Percentiles rank a stretch among this genome's conserved stretches.
Evolutionary conservation across 2,329 filamentous ascomycete species (phyloP).

Genomic region (Eutypella sp.): DNA sequence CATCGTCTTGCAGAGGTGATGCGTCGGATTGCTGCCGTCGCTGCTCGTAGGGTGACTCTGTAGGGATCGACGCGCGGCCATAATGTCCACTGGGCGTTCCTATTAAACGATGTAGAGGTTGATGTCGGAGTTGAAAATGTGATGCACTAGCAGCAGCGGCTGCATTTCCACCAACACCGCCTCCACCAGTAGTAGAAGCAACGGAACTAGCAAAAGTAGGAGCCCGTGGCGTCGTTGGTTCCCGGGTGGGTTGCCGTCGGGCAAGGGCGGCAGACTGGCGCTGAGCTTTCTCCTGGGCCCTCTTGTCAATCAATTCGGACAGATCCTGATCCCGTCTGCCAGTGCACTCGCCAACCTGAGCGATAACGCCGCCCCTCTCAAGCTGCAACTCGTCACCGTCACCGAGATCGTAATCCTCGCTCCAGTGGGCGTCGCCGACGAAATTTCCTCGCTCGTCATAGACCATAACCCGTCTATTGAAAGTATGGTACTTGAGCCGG

Average conservation of each 20-base stretch:
- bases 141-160: slow-evolving; percentile 11
- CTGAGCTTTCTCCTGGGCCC: slow-evolving; percentile 51
- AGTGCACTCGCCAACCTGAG: slow-evolving; percentile 75
- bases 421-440: slow-evolving; percentile 81
- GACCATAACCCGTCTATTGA: slow-evolving; percentile 88
- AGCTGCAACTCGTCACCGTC: slow-evolving; percentile 80
- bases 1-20: slow-evolving; percentile 18
- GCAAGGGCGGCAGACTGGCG: slow-evolving; percentile 40
- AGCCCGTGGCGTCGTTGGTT: slow-evolving; percentile 22
- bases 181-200: too few species aligned
- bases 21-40: slow-evolving; percentile 32
- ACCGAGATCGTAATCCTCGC: slow-evolving; percentile 59
- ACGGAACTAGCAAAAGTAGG: too few species aligned
- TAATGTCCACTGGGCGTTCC: slow-evolving; percentile 60
- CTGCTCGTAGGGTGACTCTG: slow-evolving; percentile 62
- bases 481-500: slow-evolving; percentile 78
- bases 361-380: slow-evolving; percentile 68
- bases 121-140: slow-evolving; percentile 36
- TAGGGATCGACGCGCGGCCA: slow-evolving; percentile 53
- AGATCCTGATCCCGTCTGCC: slow-evolving; percentile 73
- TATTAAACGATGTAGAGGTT: slow-evolving; percentile 53
- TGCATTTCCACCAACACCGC: too few species aligned
- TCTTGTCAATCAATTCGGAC: slow-evolving; percentile 67
- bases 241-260: slow-evolving; percentile 21
- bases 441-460: slow-evolving; percentile 78